Conservation (phyloP, 1,284 basidiomycete species). For the Malassezia brasiliensis region DNA sequence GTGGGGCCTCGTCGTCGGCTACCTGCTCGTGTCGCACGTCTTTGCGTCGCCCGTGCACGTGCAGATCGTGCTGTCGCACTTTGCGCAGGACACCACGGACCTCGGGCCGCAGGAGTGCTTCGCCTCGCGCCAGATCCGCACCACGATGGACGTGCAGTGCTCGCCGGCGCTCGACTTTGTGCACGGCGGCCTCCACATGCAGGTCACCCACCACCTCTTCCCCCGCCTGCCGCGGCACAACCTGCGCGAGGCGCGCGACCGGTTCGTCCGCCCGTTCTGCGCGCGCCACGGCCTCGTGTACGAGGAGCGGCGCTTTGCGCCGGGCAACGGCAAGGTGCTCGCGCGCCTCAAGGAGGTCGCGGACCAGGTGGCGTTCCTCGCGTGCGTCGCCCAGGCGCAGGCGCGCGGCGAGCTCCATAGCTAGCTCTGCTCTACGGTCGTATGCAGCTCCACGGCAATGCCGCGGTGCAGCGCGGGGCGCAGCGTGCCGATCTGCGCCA, state of each 20-base stretch:
- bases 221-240: conserved; percentile 91
- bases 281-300: conserved; percentile 54
- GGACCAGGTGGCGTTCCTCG: conserved; percentile 59
- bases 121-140: conserved; percentile 81
- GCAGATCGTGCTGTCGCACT: conserved; percentile 94
- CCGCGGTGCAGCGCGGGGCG: neutral
- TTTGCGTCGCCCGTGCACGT: conserved; percentile 63
- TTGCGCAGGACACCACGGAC: conserved; percentile 86
- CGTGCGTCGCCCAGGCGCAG: conserved; percentile 58
- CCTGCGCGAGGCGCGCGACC: conserved; percentile 64
- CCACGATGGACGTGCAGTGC: conserved; percentile 90
- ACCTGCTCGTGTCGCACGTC: conserved; percentile 67
- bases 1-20: conserved; percentile 60
- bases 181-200: conserved; percentile 85
- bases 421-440: neutral
- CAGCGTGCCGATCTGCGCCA: neutral
- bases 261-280: conserved; percentile 72
- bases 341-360: conserved; percentile 69
- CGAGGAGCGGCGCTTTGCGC: conserved; percentile 76
- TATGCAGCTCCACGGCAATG: conserved; percentile 3
- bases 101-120: conserved; percentile 85
- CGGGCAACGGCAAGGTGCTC: conserved; percentile 70
- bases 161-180: conserved; percentile 71
- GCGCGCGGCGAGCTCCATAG: conserved; percentile 46
- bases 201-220: conserved; percentile 94